A percentile compares a stretch with the other conserved stretches of the same genome.
These are phyloP conservation scores for Elaeis oleifera DNA, from an alignment of 202 grass and related monocot genomes.

Conservation along the genomic window DNA sequence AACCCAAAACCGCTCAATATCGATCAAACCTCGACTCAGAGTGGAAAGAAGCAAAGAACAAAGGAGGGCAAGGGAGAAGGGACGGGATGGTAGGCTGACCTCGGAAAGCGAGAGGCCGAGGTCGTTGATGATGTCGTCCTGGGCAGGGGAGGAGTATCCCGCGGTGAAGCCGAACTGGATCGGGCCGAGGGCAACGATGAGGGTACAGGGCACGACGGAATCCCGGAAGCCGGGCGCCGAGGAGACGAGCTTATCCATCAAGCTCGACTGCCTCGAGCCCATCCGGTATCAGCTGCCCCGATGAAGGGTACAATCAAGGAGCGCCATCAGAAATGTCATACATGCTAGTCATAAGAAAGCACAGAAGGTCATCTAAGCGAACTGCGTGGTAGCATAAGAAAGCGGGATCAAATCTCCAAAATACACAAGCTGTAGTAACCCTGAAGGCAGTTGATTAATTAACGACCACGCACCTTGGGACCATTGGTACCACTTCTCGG, in stretches of 20 bases:
- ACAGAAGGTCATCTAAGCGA: no score
- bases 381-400: no score
- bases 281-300: not conserved
- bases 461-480: no score
- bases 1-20: not conserved
- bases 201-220: slow-evolving; percentile 39
- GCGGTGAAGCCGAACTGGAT: slow-evolving; percentile 53
- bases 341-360: no score
- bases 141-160: slow-evolving; percentile 54
- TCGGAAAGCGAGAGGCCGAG: slow-evolving; percentile 55
- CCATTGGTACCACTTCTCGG: no score
- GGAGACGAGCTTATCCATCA: slow-evolving; percentile 45
- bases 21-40: not conserved
- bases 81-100: slow-evolving; percentile 8
- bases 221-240: slow-evolving; percentile 36
- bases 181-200: slow-evolving; percentile 61
- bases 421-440: no score
- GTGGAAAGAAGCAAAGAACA: not conserved
- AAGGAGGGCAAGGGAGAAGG: no score
- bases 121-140: slow-evolving; percentile 48
- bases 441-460: no score
- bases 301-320: no score
- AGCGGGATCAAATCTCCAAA: no score
- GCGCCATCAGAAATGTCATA: no score
- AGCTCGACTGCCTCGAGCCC: slow-evolving; percentile 44